These are phyloP conservation scores for Phenoliferia sp. DNA, from an alignment of 1,284 basidiomycete species.

Conservation along the genomic window DNA sequence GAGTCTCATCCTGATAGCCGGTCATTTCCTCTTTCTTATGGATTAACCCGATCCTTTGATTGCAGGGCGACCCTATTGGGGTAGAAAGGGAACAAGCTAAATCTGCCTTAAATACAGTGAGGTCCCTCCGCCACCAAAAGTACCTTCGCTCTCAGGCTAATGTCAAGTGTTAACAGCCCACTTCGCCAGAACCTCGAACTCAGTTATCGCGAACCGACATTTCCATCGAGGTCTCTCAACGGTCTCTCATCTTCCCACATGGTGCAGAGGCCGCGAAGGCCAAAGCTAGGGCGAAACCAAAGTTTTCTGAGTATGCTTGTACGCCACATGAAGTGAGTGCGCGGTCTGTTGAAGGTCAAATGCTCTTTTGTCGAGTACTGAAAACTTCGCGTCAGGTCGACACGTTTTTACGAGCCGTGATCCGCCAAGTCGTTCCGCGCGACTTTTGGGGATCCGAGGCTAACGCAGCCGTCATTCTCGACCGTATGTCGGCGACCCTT, in stretches of 20 bases:
- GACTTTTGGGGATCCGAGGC: slow-evolving; percentile 69
- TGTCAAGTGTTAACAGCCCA: slow-evolving; percentile 5
- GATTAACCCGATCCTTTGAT: neutral
- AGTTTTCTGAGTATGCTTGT: slow-evolving; percentile 71
- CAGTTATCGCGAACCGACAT: slow-evolving; percentile 11
- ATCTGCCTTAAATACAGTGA: neutral
- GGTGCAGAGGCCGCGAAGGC: slow-evolving; percentile 52
- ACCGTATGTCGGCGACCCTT: slow-evolving; percentile 53
- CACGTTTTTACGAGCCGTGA: slow-evolving; percentile 59
- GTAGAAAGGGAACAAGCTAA: no score
- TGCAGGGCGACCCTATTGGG: neutral
- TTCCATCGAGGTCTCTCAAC: slow-evolving; percentile 35
- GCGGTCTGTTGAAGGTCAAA: no score
- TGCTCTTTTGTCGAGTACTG: no score
- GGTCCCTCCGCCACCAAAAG: no score
- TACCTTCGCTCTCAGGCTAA: no score
- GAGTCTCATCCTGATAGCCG: no score
- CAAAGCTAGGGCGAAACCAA: slow-evolving; percentile 57
- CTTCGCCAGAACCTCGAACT: slow-evolving; percentile 11
- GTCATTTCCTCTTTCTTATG: neutral
- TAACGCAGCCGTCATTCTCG: slow-evolving; percentile 62
- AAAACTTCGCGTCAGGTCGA: no score
- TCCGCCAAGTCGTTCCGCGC: slow-evolving; percentile 66
- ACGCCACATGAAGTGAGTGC: slow-evolving; percentile 54
- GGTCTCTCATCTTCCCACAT: slow-evolving; percentile 34